Conservation (phyloP, 495 filamentous ascomycete genomes). For the Penicillium goetzii region DNA sequence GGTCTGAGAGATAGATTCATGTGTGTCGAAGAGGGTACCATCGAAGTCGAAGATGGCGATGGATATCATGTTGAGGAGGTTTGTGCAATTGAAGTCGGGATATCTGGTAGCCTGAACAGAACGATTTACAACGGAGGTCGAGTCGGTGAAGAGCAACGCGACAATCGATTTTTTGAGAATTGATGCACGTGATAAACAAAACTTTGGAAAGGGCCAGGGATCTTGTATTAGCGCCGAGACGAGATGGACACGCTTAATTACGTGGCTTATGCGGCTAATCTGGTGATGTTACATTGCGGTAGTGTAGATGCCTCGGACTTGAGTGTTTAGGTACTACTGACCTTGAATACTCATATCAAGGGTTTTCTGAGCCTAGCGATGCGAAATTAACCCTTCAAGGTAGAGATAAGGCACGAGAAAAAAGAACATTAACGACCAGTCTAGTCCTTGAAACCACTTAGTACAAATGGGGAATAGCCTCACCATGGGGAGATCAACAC, state of each 20-base stretch:
- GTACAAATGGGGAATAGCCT: not conserved
- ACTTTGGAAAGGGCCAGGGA: not conserved
- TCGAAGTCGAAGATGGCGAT: conserved; percentile 38
- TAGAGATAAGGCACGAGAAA: not conserved
- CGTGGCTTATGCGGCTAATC: not conserved
- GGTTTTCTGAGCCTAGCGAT: not conserved
- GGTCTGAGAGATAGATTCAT: conserved; percentile 25
- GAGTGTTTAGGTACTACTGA: not conserved
- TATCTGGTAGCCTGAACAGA: not conserved
- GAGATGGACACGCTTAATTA: not conserved
- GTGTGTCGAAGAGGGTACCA: conserved; percentile 36
- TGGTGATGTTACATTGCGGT: not conserved
- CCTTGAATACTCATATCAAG: not conserved
- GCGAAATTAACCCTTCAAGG: not conserved
- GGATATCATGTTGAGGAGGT: conserved; percentile 9
- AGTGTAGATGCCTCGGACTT: not conserved
- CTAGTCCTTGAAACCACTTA: not conserved
- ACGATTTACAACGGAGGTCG: not conserved
- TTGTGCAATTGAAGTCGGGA: not conserved
- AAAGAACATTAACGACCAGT: not conserved
- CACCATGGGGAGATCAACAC: not conserved
- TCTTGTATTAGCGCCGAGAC: not conserved
- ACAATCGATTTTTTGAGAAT: not conserved
- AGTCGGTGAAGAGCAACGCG: not conserved
- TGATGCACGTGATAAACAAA: not conserved